Percentiles rank a stretch among this genome's conserved stretches.
phyloP scores from a whole-genome alignment of 768 basidiomycete species.

The Dioszegia crocea region DNA sequence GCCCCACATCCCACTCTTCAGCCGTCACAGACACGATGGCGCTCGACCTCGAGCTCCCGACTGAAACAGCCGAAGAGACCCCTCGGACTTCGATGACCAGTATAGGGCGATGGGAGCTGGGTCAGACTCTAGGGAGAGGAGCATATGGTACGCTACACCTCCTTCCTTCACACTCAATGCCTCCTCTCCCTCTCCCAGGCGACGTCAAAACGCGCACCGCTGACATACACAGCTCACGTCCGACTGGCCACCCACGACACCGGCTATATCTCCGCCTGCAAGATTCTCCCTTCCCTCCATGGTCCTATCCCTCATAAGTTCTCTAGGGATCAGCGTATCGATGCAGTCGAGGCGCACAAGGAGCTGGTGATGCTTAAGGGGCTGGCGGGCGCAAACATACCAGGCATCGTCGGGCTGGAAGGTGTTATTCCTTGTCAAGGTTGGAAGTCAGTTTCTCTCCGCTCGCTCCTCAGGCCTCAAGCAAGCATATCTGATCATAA shows the following conservation, averaged over 20 bases:
- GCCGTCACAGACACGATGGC: not conserved
- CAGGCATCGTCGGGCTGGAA: constrained; percentile 44
- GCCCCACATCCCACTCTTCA: not conserved
- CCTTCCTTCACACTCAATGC: not conserved
- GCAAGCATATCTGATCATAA: not conserved
- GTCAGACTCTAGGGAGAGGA: constrained; percentile 40
- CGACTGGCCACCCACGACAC: constrained; percentile 8
- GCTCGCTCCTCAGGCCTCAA: not conserved
- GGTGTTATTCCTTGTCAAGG: constrained; percentile 40
- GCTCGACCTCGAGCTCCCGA: not conserved
- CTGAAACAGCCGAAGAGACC: constrained; percentile 19
- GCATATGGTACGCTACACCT: constrained; percentile 38
- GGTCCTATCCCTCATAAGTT: constrained; percentile 4
- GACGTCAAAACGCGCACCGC: no score
- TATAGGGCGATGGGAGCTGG: constrained; percentile 43
- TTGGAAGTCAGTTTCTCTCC: constrained; percentile 41
- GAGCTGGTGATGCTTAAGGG: constrained; percentile 45
- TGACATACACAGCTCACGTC: constrained; percentile 37
- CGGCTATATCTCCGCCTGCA: constrained; percentile 37
- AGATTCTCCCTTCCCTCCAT: constrained; percentile 47
- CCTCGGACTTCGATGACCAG: constrained; percentile 37
- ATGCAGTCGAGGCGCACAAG: constrained; percentile 47
- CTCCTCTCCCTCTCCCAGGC: no score
- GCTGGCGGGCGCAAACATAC: constrained; percentile 30
- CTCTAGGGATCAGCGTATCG: constrained; percentile 37